Conservation (phyloP, 306 rosid genomes). For the Cucurbita pepo region DNA sequence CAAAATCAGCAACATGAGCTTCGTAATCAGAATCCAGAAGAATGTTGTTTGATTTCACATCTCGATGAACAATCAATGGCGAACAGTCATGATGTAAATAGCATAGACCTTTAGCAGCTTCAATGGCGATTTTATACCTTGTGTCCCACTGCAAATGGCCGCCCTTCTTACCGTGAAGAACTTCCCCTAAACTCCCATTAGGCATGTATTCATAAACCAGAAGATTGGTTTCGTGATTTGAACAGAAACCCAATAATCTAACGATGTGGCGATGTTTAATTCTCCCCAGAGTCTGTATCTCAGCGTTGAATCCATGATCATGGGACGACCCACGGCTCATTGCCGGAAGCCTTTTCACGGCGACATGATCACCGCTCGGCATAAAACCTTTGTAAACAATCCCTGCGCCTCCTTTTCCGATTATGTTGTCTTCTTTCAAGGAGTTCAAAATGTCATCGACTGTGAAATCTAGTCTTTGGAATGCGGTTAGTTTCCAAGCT, state of each 20-base stretch:
- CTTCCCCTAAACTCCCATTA: conserved; percentile 91
- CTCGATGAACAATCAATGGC: conserved; percentile 79
- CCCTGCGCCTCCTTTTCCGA: conserved; percentile 99
- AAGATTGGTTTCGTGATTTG: conserved; percentile 90
- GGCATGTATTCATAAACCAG: conserved; percentile 96
- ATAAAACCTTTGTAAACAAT: conserved; percentile 83
- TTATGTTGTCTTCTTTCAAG: conserved; percentile 81
- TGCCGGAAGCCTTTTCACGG: conserved; percentile 81
- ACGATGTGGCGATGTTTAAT: conserved; percentile 92
- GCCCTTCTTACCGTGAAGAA: conserved; percentile 94
- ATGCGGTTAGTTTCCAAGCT: conserved; percentile 81
- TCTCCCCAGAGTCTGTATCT: conserved; percentile 86
- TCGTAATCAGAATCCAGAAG: conserved; percentile 74
- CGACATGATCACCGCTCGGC: conserved; percentile 63
- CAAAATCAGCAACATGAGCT: conserved; percentile 98
- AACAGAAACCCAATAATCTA: conserved; percentile 74
- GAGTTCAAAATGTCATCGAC: conserved; percentile 82
- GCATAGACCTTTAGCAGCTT: conserved; percentile 95
- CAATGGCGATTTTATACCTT: conserved; percentile 76
- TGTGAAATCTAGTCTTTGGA: conserved; percentile 81
- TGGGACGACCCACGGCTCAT: conserved; percentile 91
- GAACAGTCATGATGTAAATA: conserved; percentile 95
- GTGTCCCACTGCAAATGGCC: conserved; percentile 91
- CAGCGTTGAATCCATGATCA: conserved; percentile 96
- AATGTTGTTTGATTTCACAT: conserved; percentile 89